Base-by-base conservation (phyloP, 345 rosid genomes). In the Bruguiera parviflora region DNA sequence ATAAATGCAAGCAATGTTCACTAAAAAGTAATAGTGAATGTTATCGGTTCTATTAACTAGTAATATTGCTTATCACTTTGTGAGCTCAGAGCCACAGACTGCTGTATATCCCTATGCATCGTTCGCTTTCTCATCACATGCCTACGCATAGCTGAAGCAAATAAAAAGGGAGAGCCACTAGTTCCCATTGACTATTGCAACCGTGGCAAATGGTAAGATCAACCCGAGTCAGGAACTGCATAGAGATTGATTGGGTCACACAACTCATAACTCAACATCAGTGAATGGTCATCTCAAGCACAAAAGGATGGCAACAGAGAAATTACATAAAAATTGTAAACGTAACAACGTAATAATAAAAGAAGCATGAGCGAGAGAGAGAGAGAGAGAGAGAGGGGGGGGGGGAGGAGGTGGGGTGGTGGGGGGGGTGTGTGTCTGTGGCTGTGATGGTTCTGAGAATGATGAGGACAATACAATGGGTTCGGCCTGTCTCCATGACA, bases 381-480 rank as follows among this genome's bases (percentile, higher is more conserved):
- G 24, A 21, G 27, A 27, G 58, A 51, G 53, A 56, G 25, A 5
- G 71, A 27, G 10, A 8, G 18, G 15, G 46, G 3, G 18, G 15
- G 46, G 3, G 9, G 15, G 4, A 35, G 8, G 3, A 52, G 5
- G 46, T 33, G 64, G n/a, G 24, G 15, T 27, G 15, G 52, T 2
- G 32, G 18, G 20, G 20, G 1, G 33, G 21, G 70, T 55, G 52
- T 21, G 60, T 32, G 67, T 53, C 22, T 21, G 61, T 43, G 65
- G 58, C 28, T 70, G 63, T 68, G 61, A 63, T 65, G 47, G 53
- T 60, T 62, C 70, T 68, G 75, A 75, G 75, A 52, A 53, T 66
- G 84, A 81, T 55, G 63, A 78, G 58, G 78, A 78, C 82, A 58
- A 70, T 74, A 57, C 81, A 61, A 68, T 55, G 72, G 72, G 29